A percentile compares a stretch with the other conserved stretches of the same genome.
These are phyloP conservation scores for Exobasidium cylindrosporum DNA, from an alignment of 1,284 basidiomycete species.

Conservation along the genomic window DNA sequence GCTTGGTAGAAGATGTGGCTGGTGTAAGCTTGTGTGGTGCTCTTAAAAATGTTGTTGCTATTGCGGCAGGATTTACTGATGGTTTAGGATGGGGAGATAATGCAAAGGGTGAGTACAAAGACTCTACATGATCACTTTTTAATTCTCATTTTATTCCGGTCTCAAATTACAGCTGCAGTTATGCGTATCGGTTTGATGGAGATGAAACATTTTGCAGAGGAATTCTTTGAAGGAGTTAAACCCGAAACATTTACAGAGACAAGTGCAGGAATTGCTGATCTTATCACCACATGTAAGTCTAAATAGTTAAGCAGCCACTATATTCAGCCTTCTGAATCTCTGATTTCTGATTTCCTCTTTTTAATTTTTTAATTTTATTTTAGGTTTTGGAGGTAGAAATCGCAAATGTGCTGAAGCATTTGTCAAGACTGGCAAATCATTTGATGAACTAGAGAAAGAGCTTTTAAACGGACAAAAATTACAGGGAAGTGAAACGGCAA, in stretches of 20 bases:
- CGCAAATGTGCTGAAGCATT: slow-evolving; percentile 61
- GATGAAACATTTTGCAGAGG: slow-evolving; percentile 58
- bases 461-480: slow-evolving; percentile 63
- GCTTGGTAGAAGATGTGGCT: slow-evolving; percentile 62
- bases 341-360: no score
- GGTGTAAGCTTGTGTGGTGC: slow-evolving; percentile 64
- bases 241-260: slow-evolving; percentile 61
- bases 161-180: slow-evolving; percentile 57
- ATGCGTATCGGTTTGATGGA: slow-evolving; percentile 60
- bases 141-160: not conserved
- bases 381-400: slow-evolving; percentile 61
- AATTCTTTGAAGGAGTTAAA: slow-evolving; percentile 62
- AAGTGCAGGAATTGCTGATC: slow-evolving; percentile 62
- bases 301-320: no score
- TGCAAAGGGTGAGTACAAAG: slow-evolving; percentile 59
- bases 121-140: no score
- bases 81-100: slow-evolving; percentile 63
- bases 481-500: slow-evolving; percentile 61
- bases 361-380: no score
- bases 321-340: no score
- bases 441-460: slow-evolving; percentile 61
- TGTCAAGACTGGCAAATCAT: slow-evolving; percentile 60
- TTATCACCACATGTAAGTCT: slow-evolving; percentile 57
- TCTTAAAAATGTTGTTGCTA: slow-evolving; percentile 63
- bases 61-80: slow-evolving; percentile 63